Evolutionary conservation across 495 filamentous ascomycete genomes (phyloP).

Genomic region (Parmelia sp.): DNA sequence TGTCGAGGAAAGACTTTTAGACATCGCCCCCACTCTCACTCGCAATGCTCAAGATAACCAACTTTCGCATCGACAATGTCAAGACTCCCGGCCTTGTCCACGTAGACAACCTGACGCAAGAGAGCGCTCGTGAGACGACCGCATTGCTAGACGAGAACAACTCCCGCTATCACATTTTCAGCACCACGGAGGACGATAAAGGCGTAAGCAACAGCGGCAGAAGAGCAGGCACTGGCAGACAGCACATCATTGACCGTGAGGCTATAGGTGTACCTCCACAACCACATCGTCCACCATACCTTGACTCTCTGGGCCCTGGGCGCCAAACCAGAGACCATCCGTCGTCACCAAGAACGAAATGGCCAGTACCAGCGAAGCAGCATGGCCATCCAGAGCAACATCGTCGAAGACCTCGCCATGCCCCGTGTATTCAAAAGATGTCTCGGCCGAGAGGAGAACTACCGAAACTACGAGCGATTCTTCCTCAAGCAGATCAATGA

Average conservation of each 20-base stretch:
- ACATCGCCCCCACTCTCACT: neutral
- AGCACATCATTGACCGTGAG: neutral
- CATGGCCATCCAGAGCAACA: neutral
- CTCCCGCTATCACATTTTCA: conserved; percentile 16
- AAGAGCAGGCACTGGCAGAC: neutral
- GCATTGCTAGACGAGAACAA: conserved; percentile 8
- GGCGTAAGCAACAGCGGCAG: conserved; percentile 3
- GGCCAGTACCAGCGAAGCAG: conserved; percentile 7
- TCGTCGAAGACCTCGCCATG: conserved; percentile 11
- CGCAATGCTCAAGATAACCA: conserved; percentile 4
- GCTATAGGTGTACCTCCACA: conserved; percentile 13
- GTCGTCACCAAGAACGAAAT: conserved; percentile 11
- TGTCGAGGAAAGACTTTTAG: too few species aligned
- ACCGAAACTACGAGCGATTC: conserved; percentile 10
- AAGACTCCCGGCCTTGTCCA: conserved; percentile 16
- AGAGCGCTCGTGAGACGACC: conserved; percentile 2
- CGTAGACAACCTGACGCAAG: neutral
- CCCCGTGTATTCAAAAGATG: conserved; percentile 6
- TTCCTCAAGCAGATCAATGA: conserved; percentile 18
- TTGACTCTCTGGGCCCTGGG: conserved; percentile 17
- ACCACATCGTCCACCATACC: conserved; percentile 16
- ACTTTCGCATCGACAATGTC: conserved; percentile 8
- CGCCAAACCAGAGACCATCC: conserved; percentile 9
- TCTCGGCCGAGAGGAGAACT: conserved; percentile 8
- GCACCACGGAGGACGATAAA: conserved; percentile 9